Evolutionary conservation across 768 basidiomycete genomes (phyloP).

Genomic region (Termitomyces sp.): DNA sequence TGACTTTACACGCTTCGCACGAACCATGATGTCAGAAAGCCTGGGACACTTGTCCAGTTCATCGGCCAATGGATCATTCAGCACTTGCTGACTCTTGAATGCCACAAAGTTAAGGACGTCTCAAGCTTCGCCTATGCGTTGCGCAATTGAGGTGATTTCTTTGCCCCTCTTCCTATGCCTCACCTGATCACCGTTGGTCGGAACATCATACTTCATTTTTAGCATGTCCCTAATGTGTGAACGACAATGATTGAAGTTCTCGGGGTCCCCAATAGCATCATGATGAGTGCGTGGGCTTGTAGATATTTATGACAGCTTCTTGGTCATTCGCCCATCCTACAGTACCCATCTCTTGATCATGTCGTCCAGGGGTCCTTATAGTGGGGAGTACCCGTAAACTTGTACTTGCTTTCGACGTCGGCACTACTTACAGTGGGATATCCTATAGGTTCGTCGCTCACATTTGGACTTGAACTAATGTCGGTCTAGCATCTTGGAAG

Average conservation of each 20-base stretch:
- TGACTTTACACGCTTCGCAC: neutral
- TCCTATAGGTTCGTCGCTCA: constrained; percentile 27
- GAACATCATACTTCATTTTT: no score
- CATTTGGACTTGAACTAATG: neutral
- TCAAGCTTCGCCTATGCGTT: neutral
- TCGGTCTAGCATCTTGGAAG: constrained; percentile 27
- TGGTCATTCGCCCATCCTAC: neutral
- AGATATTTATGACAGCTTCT: neutral
- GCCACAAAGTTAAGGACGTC: neutral
- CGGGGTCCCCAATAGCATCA: neutral
- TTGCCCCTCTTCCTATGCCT: neutral
- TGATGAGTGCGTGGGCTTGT: neutral
- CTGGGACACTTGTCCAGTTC: neutral
- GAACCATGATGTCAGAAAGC: neutral
- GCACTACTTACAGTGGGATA: constrained; percentile 44
- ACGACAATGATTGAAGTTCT: neutral
- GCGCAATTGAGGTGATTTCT: neutral
- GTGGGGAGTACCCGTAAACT: constrained; percentile 17
- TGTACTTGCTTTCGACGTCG: constrained; percentile 41
- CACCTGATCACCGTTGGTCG: neutral
- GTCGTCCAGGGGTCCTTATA: neutral
- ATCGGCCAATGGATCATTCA: neutral
- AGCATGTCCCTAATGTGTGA: neutral
- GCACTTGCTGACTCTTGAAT: neutral
- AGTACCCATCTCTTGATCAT: neutral